A percentile compares a stretch with the other conserved stretches of the same genome.
Conservation (phyloP, 257 asterid species). For the Craterostigma plantagineum region DNA sequence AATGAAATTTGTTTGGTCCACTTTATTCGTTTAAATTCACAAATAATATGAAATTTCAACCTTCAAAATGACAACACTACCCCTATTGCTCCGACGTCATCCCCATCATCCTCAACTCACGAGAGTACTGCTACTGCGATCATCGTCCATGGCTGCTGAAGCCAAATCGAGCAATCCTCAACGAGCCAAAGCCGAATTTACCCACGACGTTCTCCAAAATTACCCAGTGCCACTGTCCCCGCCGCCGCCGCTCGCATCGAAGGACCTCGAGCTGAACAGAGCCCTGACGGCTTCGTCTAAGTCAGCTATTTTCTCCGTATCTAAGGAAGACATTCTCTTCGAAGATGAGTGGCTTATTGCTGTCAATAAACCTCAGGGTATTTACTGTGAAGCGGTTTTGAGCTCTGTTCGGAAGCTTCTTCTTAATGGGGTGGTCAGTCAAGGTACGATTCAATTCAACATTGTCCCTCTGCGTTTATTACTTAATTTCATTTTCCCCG, state of each 20-base stretch:
- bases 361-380: constrained; percentile 69
- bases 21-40: too few relatives aligned
- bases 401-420: constrained; percentile 38
- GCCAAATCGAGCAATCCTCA: constrained; percentile 12
- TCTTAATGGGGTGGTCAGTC: constrained; percentile 5
- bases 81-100: neutral
- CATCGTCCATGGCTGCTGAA: constrained; percentile 29
- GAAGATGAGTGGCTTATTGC: constrained; percentile 88
- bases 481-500: neutral
- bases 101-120: constrained; percentile 2
- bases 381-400: constrained; percentile 59
- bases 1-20: too few relatives aligned
- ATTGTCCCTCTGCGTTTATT: neutral
- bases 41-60: too few relatives aligned
- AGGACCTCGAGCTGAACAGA: constrained; percentile 54
- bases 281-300: constrained; percentile 68
- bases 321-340: constrained; percentile 45
- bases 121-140: neutral
- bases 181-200: constrained; percentile 9
- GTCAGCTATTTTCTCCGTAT: constrained; percentile 51
- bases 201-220: constrained; percentile 9
- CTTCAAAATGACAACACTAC: neutral
- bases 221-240: constrained; percentile 73
- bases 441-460: constrained; percentile 18
- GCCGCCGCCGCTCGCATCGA: constrained; percentile 47